Evolutionary conservation across 2,329 filamentous ascomycete genomes (phyloP).

Genomic region (Alternaria arbusti): DNA sequence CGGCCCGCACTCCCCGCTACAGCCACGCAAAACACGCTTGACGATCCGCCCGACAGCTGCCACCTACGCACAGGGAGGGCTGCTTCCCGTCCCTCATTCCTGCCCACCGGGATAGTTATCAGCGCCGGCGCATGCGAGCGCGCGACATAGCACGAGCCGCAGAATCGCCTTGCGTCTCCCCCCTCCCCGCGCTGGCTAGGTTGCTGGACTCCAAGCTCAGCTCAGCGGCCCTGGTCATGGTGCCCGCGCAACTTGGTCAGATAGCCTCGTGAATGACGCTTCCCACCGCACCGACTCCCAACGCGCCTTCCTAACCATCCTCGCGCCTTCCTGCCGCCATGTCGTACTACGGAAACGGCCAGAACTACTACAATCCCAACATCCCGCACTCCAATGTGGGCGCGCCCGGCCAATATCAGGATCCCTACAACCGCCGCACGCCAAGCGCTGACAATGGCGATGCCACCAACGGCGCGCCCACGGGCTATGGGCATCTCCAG

Average conservation of each 20-base stretch:
- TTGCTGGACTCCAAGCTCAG: slow-evolving; percentile 17
- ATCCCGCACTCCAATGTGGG: slow-evolving; percentile 51
- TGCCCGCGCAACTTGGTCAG: slow-evolving; percentile 35
- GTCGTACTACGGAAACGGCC: slow-evolving; percentile 64
- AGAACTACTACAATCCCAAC: slow-evolving; percentile 57
- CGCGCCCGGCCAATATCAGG: slow-evolving; percentile 44
- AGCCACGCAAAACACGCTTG: slow-evolving; percentile 16
- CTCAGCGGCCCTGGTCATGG: slow-evolving; percentile 41
- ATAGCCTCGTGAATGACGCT: slow-evolving; percentile 48
- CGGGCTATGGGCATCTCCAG: slow-evolving; percentile 36
- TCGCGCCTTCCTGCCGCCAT: slow-evolving; percentile 47
- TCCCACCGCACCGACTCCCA: slow-evolving; percentile 22
- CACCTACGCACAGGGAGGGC: slow-evolving; percentile 15
- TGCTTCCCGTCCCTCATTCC: slow-evolving; percentile 10
- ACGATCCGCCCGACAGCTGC: slow-evolving; percentile 22
- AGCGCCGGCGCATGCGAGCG: slow-evolving; percentile 20
- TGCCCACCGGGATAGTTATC: slow-evolving; percentile 1
- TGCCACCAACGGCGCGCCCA: slow-evolving; percentile 62
- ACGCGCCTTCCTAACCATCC: slow-evolving; percentile 19
- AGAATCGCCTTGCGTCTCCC: slow-evolving; percentile 2
- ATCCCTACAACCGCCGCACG: slow-evolving; percentile 58
- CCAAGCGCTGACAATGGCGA: slow-evolving; percentile 80
- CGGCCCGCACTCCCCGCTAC: slow-evolving; percentile 24
- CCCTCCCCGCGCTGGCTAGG: slow-evolving; percentile 13
- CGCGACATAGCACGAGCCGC: slow-evolving; percentile 17